phyloP scores from a whole-genome alignment of 23 red algal genomes.

The Cyanidioschyzon merolae region DNA sequence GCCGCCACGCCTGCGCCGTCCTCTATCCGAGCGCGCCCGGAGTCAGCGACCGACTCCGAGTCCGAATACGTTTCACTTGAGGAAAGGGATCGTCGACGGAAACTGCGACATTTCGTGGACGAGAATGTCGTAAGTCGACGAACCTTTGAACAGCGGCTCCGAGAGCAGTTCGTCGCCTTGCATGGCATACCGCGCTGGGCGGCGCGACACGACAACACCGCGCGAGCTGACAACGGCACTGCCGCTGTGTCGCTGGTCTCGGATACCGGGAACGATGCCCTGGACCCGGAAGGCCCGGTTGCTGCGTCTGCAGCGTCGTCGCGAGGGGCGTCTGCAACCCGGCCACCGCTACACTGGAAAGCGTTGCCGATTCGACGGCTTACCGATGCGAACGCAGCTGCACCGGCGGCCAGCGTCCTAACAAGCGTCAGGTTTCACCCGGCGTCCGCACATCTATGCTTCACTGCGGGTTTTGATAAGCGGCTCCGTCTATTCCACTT shows the following conservation, averaged over 20 bases:
- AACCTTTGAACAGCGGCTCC: neutral
- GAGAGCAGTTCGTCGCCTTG: neutral
- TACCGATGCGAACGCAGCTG: slow-evolving; percentile 33
- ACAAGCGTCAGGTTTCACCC: slow-evolving; percentile 54
- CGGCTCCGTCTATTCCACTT: slow-evolving; percentile 37
- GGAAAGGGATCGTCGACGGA: neutral
- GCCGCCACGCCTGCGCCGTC: too few species aligned
- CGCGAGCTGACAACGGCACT: neutral
- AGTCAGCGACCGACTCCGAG: neutral
- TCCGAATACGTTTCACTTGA: neutral
- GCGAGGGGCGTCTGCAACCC: neutral
- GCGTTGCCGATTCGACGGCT: slow-evolving; percentile 28
- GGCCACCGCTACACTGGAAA: neutral
- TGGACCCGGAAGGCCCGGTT: neutral
- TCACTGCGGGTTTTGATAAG: slow-evolving; percentile 61
- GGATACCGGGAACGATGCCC: neutral
- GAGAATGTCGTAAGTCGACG: neutral
- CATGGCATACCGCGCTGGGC: neutral
- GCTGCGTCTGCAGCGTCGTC: neutral
- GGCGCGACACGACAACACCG: neutral
- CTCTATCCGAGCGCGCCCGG: too few species aligned
- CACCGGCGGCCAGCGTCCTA: slow-evolving; percentile 34
- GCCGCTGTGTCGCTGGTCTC: too few species aligned
- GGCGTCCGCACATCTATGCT: slow-evolving; percentile 31
- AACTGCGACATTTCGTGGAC: neutral